Conservation (phyloP, 108 stramenopile genomes). For the Pseudonitzschia multistriata region DNA sequence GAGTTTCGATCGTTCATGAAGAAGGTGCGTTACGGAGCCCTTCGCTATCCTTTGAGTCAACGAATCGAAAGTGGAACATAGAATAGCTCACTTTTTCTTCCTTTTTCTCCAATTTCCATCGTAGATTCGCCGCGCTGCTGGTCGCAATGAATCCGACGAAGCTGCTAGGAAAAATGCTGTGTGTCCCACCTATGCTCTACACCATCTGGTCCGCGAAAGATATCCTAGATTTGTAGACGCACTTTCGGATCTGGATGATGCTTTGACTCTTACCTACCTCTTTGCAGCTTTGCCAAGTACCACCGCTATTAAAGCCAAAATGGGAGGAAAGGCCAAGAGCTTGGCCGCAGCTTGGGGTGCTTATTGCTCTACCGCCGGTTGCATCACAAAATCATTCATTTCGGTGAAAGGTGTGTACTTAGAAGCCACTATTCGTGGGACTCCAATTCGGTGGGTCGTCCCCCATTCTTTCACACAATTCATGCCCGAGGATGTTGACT, state of each 20-base stretch:
- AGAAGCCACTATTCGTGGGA: constrained; percentile 80
- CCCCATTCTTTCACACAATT: constrained; percentile 96
- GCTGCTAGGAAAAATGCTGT: constrained; percentile 76
- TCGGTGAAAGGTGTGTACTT: constrained; percentile 98
- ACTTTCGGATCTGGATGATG: constrained; percentile 95
- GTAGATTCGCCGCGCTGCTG: constrained; percentile 63
- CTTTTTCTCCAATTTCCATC: constrained; percentile 14
- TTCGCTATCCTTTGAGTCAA: background rate
- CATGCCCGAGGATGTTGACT: constrained; percentile 94
- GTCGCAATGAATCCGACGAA: constrained; percentile 87
- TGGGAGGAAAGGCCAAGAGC: constrained; percentile 77
- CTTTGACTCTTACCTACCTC: constrained; percentile 88
- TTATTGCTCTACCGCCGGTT: constrained; percentile 79
- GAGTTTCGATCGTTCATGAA: constrained; percentile 96
- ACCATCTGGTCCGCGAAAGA: constrained; percentile 97
- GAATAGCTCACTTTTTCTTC: background rate
- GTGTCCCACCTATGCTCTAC: constrained; percentile 88
- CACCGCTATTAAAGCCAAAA: constrained; percentile 66
- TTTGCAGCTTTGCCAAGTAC: constrained; percentile 92
- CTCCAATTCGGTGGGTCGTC: constrained; percentile 87
- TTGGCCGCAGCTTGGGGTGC: constrained; percentile 93
- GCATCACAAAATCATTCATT: constrained; percentile 94
- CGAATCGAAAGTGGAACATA: background rate
- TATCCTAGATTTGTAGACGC: constrained; percentile 98
- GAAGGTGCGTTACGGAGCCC: constrained; percentile 49